Evolutionary conservation across 306 rosid genomes (phyloP), one percentile per base, ranked within the genome.

Genomic region (Quercus glauca): DNA sequence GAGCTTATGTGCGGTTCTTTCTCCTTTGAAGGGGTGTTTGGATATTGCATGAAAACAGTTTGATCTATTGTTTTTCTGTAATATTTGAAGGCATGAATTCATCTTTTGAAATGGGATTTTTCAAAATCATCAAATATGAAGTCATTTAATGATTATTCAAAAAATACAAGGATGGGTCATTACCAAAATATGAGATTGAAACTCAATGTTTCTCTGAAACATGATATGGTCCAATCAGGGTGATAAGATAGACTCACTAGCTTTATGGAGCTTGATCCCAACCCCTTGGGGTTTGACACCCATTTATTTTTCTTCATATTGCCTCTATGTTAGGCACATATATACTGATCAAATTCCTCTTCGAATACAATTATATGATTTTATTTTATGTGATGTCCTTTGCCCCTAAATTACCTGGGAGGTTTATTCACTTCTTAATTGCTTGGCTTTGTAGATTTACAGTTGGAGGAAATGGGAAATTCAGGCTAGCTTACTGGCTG

Each of bases 391-490:
- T 37, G 31, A 31, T 31, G 67, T 69, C 49, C 55, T 55, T 49
- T 79, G 35, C 53, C 43, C 59, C 51, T 58, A 51, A 69, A 2
- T 12, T 12, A 55, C 61, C 61, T 35, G 41, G 53, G 51, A 75
- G 70, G 51, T 55, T 85, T 55, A 51, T 79, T 79, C 69, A 18
- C 81, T 52, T 64, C 33, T 4, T 18, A 31, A 37, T 77, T 71
- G 10, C 57, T 26, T 56, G 76, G 73, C 64, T 60, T 85, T 85
- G 83, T 75, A 92, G 99, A 95, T 92, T 73, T 95, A 92, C 78
- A 95, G 99, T 81, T 95, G 99, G 99, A 86, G 88, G 73, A 91
- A 90, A 87, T 95, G 98, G 99, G 97, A 95, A 90, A 89, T 80
- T 80, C 96, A 87, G 78, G 90, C 86, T 74, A 82, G 68, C 29